These are phyloP conservation scores for Pyrus bretschneideri DNA, from an alignment of 306 rosid genomes.

Conservation along the genomic window DNA sequence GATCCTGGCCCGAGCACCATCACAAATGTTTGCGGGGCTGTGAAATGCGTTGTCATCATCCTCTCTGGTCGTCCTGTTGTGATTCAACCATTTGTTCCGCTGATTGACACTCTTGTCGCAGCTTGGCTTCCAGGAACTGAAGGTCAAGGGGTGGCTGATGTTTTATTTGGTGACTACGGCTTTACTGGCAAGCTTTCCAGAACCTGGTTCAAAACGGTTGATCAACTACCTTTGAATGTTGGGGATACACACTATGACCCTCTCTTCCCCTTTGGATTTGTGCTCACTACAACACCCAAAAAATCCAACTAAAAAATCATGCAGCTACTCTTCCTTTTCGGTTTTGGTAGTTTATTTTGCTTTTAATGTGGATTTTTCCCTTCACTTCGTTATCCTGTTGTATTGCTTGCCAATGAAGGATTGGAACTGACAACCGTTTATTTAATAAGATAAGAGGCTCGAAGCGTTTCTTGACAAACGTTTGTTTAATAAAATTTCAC, in stretches of 20 bases:
- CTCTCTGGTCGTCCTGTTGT: constrained; percentile 34
- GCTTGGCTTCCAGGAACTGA: constrained; percentile 45
- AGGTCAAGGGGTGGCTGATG: constrained; percentile 38
- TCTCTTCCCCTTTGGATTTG: constrained; percentile 36
- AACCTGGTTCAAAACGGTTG: constrained; percentile 41
- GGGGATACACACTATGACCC: constrained; percentile 37
- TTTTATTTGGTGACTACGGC: constrained; percentile 32
- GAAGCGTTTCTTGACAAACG: too few relatives aligned
- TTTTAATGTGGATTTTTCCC: too few relatives aligned
- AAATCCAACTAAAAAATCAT: too few relatives aligned
- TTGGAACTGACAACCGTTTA: too few relatives aligned
- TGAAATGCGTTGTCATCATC: constrained; percentile 31
- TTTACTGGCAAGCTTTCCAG: constrained; percentile 31
- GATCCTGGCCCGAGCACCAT: constrained; percentile 19
- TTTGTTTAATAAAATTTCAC: too few relatives aligned
- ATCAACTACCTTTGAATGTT: constrained; percentile 35
- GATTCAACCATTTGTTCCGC: constrained; percentile 16
- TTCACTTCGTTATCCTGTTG: too few relatives aligned
- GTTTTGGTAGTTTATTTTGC: too few relatives aligned
- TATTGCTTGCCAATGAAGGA: too few relatives aligned
- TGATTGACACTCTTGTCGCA: constrained; percentile 29
- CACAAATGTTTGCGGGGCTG: constrained; percentile 25
- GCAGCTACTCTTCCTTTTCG: too few relatives aligned
- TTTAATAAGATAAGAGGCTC: too few relatives aligned
- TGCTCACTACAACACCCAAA: too few relatives aligned